These are phyloP conservation scores for Exophiala aquamarina DNA, from an alignment of 2,329 filamentous ascomycete species.

Conservation along the genomic window DNA sequence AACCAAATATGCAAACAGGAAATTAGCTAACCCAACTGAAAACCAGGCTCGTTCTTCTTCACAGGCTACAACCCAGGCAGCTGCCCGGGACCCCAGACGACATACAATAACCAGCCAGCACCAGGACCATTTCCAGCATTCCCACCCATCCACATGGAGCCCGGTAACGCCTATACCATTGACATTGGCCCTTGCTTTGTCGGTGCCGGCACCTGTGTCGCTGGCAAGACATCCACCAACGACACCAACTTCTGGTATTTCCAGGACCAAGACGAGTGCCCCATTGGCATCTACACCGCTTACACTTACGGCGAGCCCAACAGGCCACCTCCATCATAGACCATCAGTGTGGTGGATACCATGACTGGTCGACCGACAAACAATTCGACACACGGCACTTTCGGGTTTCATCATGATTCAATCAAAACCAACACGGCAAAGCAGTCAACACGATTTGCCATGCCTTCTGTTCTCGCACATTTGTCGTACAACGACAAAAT, in stretches of 20 bases:
- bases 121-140: conserved; percentile 46
- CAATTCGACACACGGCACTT: too few species aligned
- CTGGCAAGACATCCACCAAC: conserved; percentile 42
- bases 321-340: conserved; percentile 3
- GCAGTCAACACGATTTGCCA: too few species aligned
- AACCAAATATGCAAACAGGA: too few species aligned
- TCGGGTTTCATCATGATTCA: too few species aligned
- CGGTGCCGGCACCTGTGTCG: conserved; percentile 27
- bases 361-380: too few species aligned
- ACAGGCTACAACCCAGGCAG: conserved; percentile 43
- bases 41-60: conserved; percentile 51
- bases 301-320: conserved; percentile 26
- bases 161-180: conserved; percentile 57
- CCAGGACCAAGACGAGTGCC: conserved; percentile 58
- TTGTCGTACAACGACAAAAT: too few species aligned
- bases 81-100: conserved; percentile 51
- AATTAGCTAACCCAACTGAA: background rate
- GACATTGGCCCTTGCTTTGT: conserved; percentile 30
- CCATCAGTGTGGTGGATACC: too few species aligned
- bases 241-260: conserved; percentile 61
- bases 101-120: conserved; percentile 53
- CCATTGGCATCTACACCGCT: conserved; percentile 28
- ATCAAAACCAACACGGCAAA: too few species aligned
- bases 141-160: conserved; percentile 41
- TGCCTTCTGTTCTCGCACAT: too few species aligned